A percentile compares a stretch with the other conserved stretches of the same genome.
These are phyloP conservation scores for Tripidium arundinaceum DNA, from an alignment of 202 grass and related monocot species.

Conservation along the genomic window DNA sequence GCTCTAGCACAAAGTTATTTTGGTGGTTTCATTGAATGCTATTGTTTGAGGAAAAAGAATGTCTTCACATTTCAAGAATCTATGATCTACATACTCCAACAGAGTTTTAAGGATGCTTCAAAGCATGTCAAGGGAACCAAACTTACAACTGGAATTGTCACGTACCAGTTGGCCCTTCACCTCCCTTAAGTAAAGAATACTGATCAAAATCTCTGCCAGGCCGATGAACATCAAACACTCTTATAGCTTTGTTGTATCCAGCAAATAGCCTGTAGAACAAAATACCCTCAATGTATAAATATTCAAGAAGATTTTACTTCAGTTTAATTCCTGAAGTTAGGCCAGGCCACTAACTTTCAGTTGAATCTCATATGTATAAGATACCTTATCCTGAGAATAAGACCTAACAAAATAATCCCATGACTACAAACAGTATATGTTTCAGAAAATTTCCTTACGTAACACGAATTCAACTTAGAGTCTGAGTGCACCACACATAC, in stretches of 20 bases:
- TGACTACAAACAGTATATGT: background rate
- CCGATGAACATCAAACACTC: conserved; percentile 92
- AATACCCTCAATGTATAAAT: conserved; percentile 12
- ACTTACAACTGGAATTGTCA: conserved; percentile 10
- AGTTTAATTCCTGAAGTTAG: conserved; percentile 4
- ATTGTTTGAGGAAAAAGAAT: background rate
- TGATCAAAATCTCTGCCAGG: conserved; percentile 91
- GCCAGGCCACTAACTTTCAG: background rate
- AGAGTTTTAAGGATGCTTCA: background rate
- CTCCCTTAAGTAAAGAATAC: conserved; percentile 69
- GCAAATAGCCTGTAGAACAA: conserved; percentile 77
- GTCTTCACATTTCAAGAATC: conserved; percentile 1
- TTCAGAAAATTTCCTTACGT: background rate
- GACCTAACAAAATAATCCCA: background rate
- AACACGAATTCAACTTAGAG: conserved; percentile 9
- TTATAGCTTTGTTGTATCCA: conserved; percentile 90
- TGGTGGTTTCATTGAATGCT: background rate
- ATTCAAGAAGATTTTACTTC: background rate
- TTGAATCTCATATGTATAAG: too few species aligned
- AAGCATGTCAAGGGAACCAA: conserved; percentile 5
- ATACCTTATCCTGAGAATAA: background rate
- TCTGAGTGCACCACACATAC: conserved; percentile 37
- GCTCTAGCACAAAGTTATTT: conserved; percentile 5
- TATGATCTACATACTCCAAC: too few species aligned
- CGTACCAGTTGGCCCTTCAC: conserved; percentile 64